phyloP scores from a whole-genome alignment of 176 grass and related monocot species.

The Alopecurus myosuroides region DNA sequence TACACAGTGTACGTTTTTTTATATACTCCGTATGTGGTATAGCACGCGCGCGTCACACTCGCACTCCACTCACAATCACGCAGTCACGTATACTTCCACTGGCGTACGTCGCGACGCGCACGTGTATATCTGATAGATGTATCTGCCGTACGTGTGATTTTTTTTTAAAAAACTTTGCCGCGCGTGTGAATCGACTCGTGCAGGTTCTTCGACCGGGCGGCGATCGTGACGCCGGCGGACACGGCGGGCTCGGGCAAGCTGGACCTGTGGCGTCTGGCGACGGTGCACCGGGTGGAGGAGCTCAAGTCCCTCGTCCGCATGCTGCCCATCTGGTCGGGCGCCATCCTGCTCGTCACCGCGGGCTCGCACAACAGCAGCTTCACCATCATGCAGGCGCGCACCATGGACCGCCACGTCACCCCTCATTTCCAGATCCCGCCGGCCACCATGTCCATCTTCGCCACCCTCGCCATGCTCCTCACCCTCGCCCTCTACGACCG shows the following conservation, averaged over 20 bases:
- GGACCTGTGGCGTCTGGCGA: slow-evolving; percentile 53
- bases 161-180: too few relatives aligned
- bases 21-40: too few relatives aligned
- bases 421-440: slow-evolving; percentile 51
- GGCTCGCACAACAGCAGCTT: slow-evolving; percentile 33
- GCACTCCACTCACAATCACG: background rate
- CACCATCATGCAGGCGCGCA: slow-evolving; percentile 51
- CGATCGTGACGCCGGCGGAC: slow-evolving; percentile 36
- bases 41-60: background rate
- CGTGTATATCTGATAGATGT: background rate
- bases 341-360: slow-evolving; percentile 22
- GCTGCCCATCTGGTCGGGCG: slow-evolving; percentile 70
- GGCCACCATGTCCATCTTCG: slow-evolving; percentile 61
- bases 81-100: background rate
- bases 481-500: slow-evolving; percentile 62
- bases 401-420: slow-evolving; percentile 59
- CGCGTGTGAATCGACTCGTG: background rate
- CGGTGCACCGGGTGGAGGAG: slow-evolving; percentile 81
- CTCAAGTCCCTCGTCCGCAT: slow-evolving; percentile 68
- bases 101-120: background rate
- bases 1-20: too few relatives aligned
- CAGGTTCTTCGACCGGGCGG: slow-evolving; percentile 32
- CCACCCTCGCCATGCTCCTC: slow-evolving; percentile 24
- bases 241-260: slow-evolving; percentile 7
- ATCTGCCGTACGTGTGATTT: too few relatives aligned